Evolutionary conservation across 208 protist genomes (phyloP), one percentile per base, ranked within the genome.

Genomic region (Tritrichomonas musculus): DNA sequence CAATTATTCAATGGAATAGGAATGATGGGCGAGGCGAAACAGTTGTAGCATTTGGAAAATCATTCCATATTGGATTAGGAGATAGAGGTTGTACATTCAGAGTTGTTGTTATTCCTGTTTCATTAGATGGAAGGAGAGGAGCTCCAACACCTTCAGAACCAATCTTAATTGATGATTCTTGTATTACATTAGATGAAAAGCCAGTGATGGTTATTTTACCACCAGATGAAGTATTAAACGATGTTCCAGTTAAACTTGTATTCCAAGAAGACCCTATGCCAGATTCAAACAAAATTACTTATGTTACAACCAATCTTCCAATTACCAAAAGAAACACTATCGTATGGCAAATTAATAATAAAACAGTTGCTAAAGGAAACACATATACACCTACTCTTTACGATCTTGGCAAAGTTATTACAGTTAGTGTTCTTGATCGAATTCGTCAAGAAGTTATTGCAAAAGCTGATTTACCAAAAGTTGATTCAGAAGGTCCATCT

Each of bases 1-100:
- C 77, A 33, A 47, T 88, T 39, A 47, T 88, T 17, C 77, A 88
- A 50, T 88, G 77, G 77, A 88, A 88, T 36, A 88, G 41, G 57
- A 50, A 47, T 20, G 77, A 88, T 0, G 53, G 53, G 5, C 25
- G 20, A 0, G 47, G 47, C 20, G 77, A 88, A 57, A 57, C 47
- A 39, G 41, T 49, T 13, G 30, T 57, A 22, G 41, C 47, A 11
- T 88, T 88, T 49, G 77, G 77, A 41, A 88, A 88, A 30, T 55
- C 77, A 60, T 57, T 53, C 27, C 77, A 57, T 17, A 47, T 88
- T 50, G 30, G 25, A 27, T 2, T 88, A 20, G 30, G 1, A 5
- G 77, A 88, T 49, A 25, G 47, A 57, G 77, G 77, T 5, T 88
- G 20, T 55, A 53, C 47, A 20, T 88, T 88, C 47, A 27, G 47